phyloP scores from a whole-genome alignment of 2,329 filamentous ascomycete species.

The Neospermospora avenae region DNA sequence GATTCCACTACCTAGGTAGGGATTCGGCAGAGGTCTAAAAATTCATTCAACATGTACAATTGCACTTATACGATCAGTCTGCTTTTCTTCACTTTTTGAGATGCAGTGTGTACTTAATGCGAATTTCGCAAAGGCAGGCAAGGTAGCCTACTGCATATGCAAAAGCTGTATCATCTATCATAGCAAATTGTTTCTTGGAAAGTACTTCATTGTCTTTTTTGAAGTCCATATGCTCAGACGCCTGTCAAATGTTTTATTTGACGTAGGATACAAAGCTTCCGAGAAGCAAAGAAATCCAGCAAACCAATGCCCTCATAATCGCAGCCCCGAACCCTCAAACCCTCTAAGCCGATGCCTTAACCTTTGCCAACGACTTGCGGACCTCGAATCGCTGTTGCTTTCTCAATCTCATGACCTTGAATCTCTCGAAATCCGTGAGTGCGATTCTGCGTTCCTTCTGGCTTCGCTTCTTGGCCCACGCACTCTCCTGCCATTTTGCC shows the following conservation, averaged over 20 bases:
- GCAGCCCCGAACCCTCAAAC: slow-evolving; percentile 39
- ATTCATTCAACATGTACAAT: no score
- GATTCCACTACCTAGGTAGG: background rate
- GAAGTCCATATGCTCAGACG: slow-evolving; percentile 64
- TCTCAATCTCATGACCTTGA: slow-evolving; percentile 99
- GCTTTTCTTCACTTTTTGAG: no score
- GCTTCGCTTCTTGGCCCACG: slow-evolving; percentile 91
- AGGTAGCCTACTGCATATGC: background rate
- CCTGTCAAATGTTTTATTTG: slow-evolving; percentile 59
- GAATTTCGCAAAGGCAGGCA: background rate
- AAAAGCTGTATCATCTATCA: background rate
- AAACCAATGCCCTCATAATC: slow-evolving; percentile 49
- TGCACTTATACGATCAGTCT: background rate
- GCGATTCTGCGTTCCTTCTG: slow-evolving; percentile 82
- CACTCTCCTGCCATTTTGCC: slow-evolving; percentile 85
- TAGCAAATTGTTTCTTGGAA: slow-evolving; percentile 9
- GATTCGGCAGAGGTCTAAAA: background rate
- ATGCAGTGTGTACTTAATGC: no score
- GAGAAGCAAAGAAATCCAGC: slow-evolving; percentile 57
- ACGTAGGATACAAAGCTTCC: slow-evolving; percentile 64
- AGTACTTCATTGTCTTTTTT: slow-evolving; percentile 37
- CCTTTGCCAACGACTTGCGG: slow-evolving; percentile 92
- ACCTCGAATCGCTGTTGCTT: slow-evolving; percentile 99
- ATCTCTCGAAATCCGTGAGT: slow-evolving; percentile 98
- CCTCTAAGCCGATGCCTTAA: slow-evolving; percentile 68